These are phyloP conservation scores for Sporothrix dimorphospora DNA, from an alignment of 2,329 filamentous ascomycete genomes.

Conservation along the genomic window DNA sequence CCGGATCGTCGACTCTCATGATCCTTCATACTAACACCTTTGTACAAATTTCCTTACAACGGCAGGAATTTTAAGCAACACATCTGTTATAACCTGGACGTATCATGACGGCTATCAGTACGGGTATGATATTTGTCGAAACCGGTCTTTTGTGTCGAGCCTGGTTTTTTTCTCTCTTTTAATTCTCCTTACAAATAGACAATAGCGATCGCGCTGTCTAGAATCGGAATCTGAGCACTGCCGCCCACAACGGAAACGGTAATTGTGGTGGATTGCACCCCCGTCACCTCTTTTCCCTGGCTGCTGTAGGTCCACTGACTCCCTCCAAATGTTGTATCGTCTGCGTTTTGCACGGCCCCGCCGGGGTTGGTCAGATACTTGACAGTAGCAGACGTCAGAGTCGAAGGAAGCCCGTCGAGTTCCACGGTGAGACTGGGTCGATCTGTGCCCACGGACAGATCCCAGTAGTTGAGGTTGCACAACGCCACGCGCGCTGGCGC, in stretches of 20 bases:
- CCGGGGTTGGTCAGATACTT: conserved; percentile 17
- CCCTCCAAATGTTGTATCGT: conserved; percentile 8
- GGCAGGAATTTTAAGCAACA: too few relatives aligned
- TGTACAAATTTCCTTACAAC: too few relatives aligned
- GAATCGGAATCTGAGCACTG: neutral
- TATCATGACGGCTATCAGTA: too few relatives aligned
- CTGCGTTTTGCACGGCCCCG: conserved; percentile 13
- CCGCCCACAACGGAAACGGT: neutral
- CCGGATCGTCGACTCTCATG: too few relatives aligned
- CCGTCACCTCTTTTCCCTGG: neutral
- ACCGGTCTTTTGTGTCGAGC: too few relatives aligned
- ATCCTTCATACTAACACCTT: too few relatives aligned
- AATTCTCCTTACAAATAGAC: neutral
- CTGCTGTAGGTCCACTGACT: conserved; percentile 12
- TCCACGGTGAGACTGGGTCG: neutral
- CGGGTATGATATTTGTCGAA: too few relatives aligned
- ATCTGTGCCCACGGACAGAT: neutral
- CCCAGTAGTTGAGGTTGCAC: conserved; percentile 14
- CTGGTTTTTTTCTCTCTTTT: too few relatives aligned
- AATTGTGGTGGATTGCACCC: conserved; percentile 1
- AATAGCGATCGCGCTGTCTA: neutral
- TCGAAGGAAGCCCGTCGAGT: neutral
- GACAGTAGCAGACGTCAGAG: neutral
- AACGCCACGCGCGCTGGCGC: neutral
- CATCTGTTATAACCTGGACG: too few relatives aligned